Evolutionary conservation across 352 stramenopile species (phyloP).

Genomic region (Pythium biforme): DNA sequence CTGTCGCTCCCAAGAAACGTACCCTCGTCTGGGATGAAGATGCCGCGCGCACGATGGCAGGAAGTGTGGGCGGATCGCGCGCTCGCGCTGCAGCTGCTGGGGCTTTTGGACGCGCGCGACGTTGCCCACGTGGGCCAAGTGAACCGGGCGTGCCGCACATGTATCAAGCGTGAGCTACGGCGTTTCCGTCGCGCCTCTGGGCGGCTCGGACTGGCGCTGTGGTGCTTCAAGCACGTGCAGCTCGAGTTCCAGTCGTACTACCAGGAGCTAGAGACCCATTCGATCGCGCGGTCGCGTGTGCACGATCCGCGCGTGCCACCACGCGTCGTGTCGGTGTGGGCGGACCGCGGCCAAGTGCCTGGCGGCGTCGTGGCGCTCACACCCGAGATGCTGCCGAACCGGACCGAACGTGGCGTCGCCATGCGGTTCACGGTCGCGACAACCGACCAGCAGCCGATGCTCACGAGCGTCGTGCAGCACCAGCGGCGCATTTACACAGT

Average conservation of each 20-base stretch:
- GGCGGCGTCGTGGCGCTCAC: conserved; percentile 12
- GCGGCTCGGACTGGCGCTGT: conserved; percentile 40
- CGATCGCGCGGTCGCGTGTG: conserved; percentile 36
- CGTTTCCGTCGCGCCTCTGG: conserved; percentile 25
- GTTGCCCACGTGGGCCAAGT: conserved; percentile 24
- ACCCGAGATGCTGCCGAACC: conserved; percentile 18
- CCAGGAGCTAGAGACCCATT: conserved; percentile 50
- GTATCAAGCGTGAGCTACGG: conserved; percentile 24
- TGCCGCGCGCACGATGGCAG: background rate
- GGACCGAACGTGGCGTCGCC: conserved; percentile 18
- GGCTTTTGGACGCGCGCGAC: conserved; percentile 30
- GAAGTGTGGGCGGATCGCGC: conserved; percentile 6
- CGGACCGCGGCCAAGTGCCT: conserved; percentile 47
- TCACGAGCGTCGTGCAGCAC: conserved; percentile 53
- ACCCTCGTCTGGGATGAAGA: background rate
- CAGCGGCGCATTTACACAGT: conserved; percentile 59
- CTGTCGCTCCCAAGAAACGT: background rate
- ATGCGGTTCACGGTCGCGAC: conserved; percentile 18
- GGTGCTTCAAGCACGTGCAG: conserved; percentile 27
- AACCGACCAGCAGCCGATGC: conserved; percentile 41
- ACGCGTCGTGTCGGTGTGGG: conserved; percentile 53
- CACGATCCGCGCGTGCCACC: conserved; percentile 57
- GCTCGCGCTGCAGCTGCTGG: conserved; percentile 33
- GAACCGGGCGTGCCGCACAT: conserved; percentile 25
- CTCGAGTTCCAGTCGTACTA: conserved; percentile 51